These are phyloP conservation scores for Septoria petroselini DNA, from an alignment of 2,329 filamentous ascomycete genomes.

Conservation along the genomic window DNA sequence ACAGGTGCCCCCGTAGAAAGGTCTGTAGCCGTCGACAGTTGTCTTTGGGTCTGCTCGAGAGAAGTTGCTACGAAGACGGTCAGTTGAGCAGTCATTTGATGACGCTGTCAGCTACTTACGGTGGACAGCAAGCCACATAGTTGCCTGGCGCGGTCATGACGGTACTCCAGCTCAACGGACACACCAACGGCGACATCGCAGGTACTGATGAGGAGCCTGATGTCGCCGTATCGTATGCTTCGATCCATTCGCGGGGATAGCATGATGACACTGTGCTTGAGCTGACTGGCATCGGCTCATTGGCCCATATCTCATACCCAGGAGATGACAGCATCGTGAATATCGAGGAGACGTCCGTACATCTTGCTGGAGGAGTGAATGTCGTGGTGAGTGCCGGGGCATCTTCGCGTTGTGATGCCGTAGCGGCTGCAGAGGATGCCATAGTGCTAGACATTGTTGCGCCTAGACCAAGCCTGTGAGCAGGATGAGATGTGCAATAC, in stretches of 20 bases:
- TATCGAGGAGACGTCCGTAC: constrained; percentile 10
- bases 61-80: constrained; percentile 8
- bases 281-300: constrained; percentile 17
- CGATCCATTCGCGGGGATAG: constrained; percentile 17
- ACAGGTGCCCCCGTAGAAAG: constrained; percentile 21
- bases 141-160: constrained; percentile 19
- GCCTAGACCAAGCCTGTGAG: too few relatives aligned
- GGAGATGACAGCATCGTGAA: constrained; percentile 17
- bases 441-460: background rate
- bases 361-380: constrained; percentile 18
- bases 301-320: constrained; percentile 14
- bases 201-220: constrained; percentile 13
- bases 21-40: constrained; percentile 16
- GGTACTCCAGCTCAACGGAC: constrained; percentile 16
- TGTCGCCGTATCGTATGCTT: constrained; percentile 8
- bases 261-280: constrained; percentile 14
- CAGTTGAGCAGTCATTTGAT: background rate
- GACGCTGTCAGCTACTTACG: constrained; percentile 9
- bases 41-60: constrained; percentile 11
- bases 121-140: constrained; percentile 23
- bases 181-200: constrained; percentile 18
- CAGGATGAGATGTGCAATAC: background rate
- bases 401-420: background rate
- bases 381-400: constrained; percentile 15
- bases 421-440: background rate